Percentiles rank a stretch among this genome's conserved stretches.
Conservation (phyloP, 2,329 filamentous ascomycete species). For the Macrophomina tecta region DNA sequence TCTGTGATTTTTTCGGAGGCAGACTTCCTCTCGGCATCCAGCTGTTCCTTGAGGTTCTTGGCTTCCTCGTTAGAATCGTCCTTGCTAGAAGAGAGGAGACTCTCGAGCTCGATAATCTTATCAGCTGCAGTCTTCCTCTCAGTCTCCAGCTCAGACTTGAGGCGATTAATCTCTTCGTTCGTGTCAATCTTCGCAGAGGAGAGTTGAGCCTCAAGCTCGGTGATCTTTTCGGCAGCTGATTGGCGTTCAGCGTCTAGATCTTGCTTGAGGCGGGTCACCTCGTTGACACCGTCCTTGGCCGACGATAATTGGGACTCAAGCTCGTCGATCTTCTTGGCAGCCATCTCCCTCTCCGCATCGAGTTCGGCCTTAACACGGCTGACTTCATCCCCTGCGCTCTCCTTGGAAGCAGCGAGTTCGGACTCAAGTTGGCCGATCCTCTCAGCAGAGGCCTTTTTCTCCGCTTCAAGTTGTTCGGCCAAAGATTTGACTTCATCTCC, state of each 20-base stretch:
- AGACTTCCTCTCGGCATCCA: conserved; percentile 20
- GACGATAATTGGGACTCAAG: conserved; percentile 14
- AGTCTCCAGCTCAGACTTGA: conserved; percentile 18
- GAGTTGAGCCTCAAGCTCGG: conserved; percentile 22
- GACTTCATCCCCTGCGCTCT: conserved; percentile 13
- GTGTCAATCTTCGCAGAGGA: conserved; percentile 4
- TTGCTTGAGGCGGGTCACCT: conserved; percentile 12
- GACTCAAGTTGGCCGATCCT: conserved; percentile 23
- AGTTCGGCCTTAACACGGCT: conserved; percentile 14
- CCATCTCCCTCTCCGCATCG: conserved; percentile 15
- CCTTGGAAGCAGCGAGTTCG: conserved; percentile 20
- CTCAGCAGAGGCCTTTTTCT: conserved; percentile 22
- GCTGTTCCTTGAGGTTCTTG: conserved; percentile 5
- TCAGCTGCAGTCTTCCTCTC: conserved; percentile 19
- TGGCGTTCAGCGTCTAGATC: conserved; percentile 22
- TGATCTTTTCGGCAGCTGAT: conserved; percentile 18
- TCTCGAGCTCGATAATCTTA: conserved; percentile 21
- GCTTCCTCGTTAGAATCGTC: conserved; percentile 11
- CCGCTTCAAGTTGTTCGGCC: conserved; percentile 3
- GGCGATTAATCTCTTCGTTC: conserved; percentile 3
- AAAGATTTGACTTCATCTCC: conserved; percentile 13
- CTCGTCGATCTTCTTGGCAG: conserved; percentile 16
- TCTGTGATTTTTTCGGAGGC: conserved; percentile 22
- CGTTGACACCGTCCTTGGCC: neutral
- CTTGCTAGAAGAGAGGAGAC: conserved; percentile 11